Evolutionary conservation across 2,329 filamentous ascomycete species (phyloP).

Genomic region (Mycosphaerelloides madeirae): DNA sequence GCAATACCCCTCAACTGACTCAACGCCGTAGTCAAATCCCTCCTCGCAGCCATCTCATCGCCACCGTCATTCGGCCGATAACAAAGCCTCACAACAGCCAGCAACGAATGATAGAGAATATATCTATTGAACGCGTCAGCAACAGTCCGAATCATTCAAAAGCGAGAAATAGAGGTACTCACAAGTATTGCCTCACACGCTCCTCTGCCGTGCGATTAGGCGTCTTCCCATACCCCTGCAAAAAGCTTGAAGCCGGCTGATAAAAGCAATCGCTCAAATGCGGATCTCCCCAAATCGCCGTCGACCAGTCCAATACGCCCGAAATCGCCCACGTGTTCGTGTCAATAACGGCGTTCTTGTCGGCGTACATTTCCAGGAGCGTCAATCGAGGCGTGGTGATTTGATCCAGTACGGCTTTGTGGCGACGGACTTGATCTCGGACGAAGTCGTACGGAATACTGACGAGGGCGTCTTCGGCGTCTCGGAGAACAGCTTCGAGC

Average conservation of each 20-base stretch:
- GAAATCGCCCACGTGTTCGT: conserved; percentile 39
- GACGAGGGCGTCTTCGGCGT: conserved; percentile 56
- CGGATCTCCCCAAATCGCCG: conserved; percentile 54
- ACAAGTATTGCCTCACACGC: conserved; percentile 40
- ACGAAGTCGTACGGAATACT: conserved; percentile 54
- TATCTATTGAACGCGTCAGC: conserved; percentile 42
- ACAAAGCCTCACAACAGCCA: conserved; percentile 41
- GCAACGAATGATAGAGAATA: conserved; percentile 39
- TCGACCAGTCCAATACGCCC: conserved; percentile 51
- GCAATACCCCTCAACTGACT: conserved; percentile 12
- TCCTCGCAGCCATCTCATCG: conserved; percentile 42
- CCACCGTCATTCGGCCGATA: conserved; percentile 39
- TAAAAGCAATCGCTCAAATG: conserved; percentile 50
- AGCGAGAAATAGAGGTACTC: conserved; percentile 20
- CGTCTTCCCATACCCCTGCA: conserved; percentile 39
- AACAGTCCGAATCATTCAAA: not conserved
- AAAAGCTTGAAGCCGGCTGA: conserved; percentile 38
- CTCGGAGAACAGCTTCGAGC: conserved; percentile 51
- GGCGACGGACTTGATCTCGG: conserved; percentile 44
- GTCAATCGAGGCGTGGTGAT: conserved; percentile 50
- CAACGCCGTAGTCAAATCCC: conserved; percentile 30
- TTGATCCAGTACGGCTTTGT: conserved; percentile 45
- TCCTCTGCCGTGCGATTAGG: conserved; percentile 31
- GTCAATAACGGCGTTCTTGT: conserved; percentile 50
- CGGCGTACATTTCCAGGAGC: conserved; percentile 45